These are phyloP conservation scores for Penicillium sp. DNA, from an alignment of 2,329 filamentous ascomycete species.

Conservation along the genomic window DNA sequence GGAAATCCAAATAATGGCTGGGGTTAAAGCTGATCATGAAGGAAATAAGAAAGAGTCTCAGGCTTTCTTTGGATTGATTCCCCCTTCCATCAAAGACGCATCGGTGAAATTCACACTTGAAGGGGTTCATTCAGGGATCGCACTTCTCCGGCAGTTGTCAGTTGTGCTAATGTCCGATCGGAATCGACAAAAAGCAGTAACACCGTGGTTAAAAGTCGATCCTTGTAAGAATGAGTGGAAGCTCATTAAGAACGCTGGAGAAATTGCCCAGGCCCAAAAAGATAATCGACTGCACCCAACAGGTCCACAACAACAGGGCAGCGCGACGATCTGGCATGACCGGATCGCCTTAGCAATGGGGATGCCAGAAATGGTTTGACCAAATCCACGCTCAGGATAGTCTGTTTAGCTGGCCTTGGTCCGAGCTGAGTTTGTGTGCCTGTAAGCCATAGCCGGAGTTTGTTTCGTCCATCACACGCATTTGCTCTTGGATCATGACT, in stretches of 20 bases:
- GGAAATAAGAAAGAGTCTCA: neutral
- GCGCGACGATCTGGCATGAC: neutral
- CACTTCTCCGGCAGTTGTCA: conserved; percentile 14
- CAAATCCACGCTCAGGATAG: neutral
- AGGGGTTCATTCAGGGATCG: conserved; percentile 12
- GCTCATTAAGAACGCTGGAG: neutral
- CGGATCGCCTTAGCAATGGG: conserved; percentile 2
- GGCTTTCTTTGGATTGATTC: conserved; percentile 3
- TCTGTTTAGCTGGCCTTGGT: neutral
- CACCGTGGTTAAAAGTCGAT: neutral
- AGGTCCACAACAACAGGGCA: neutral
- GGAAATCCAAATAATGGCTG: conserved; percentile 6
- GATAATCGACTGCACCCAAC: neutral
- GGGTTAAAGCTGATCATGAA: neutral
- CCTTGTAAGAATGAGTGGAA: neutral
- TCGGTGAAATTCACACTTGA: conserved; percentile 6
- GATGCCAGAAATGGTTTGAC: neutral
- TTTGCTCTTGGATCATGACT: neutral
- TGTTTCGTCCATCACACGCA: neutral
- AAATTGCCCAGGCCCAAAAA: neutral
- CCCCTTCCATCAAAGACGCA: neutral
- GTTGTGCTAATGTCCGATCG: conserved; percentile 11
- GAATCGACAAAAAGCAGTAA: neutral
- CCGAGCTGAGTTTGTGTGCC: neutral
- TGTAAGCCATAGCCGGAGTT: neutral